These are phyloP conservation scores for Diaporthe humulicola DNA, from an alignment of 2,329 filamentous ascomycete species.

Conservation along the genomic window DNA sequence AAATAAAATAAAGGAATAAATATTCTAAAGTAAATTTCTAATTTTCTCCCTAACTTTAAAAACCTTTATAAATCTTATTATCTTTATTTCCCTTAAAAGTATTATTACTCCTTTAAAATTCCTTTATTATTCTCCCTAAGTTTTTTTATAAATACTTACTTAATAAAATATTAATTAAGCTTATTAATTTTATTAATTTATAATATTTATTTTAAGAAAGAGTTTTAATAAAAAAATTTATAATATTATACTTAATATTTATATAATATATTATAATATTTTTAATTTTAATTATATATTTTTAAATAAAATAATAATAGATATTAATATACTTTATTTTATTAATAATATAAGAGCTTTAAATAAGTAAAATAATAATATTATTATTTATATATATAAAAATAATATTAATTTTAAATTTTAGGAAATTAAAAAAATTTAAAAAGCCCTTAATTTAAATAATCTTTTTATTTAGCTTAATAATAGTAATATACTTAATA, in stretches of 20 bases:
- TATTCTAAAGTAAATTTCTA: background rate
- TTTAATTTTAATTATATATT: background rate
- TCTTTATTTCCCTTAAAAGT: background rate
- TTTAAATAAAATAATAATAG: background rate
- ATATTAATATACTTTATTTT: background rate
- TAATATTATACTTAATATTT: background rate
- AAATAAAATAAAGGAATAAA: background rate
- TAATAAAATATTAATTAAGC: background rate
- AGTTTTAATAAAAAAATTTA: background rate
- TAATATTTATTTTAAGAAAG: background rate
- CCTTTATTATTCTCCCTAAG: background rate
- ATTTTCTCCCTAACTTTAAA: background rate
- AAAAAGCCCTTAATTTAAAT: background rate
- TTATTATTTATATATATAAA: background rate
- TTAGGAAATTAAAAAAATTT: background rate
- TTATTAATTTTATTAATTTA: background rate
- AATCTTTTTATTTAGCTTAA: background rate
- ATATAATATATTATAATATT: background rate
- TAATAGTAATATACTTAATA: background rate
- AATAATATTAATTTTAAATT: background rate
- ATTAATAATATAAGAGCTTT: background rate
- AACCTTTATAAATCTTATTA: background rate
- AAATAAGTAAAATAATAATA: background rate
- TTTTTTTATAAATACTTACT: background rate
- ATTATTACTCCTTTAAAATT: no score